A percentile compares a stretch with the other conserved stretches of the same genome.
These are phyloP conservation scores for Pichia sporocuriosa DNA, from an alignment of 805 yeast species.

Conservation along the genomic window DNA sequence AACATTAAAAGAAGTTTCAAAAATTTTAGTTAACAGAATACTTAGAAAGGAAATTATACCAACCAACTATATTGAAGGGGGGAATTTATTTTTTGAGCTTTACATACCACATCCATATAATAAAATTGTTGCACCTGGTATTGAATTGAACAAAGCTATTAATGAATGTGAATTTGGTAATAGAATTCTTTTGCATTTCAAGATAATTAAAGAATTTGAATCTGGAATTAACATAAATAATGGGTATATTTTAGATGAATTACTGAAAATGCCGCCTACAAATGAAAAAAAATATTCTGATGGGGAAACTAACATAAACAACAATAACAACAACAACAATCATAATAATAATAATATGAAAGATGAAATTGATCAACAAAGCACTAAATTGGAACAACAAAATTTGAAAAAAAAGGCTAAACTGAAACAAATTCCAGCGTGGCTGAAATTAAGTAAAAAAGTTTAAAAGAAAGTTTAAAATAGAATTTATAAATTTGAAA, in stretches of 20 bases:
- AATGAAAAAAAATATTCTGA: too few relatives aligned
- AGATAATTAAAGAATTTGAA: not conserved
- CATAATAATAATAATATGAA: too few relatives aligned
- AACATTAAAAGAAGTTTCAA: constrained; percentile 25
- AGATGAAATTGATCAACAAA: not conserved
- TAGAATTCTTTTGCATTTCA: constrained; percentile 22
- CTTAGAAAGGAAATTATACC: constrained; percentile 18
- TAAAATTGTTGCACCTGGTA: constrained; percentile 19
- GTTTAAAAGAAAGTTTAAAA: too few relatives aligned
- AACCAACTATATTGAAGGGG: constrained; percentile 18
- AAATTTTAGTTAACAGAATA: constrained; percentile 15
- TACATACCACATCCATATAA: constrained; percentile 43
- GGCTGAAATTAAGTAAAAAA: constrained; percentile 29
- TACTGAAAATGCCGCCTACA: not conserved
- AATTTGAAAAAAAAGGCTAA: not conserved
- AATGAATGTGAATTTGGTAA: constrained; percentile 39
- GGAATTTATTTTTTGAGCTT: constrained; percentile 26
- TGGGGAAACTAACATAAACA: too few relatives aligned
- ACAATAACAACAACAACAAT: too few relatives aligned
- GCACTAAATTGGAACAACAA: not conserved
- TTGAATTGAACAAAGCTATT: constrained; percentile 26
- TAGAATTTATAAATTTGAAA: too few relatives aligned
- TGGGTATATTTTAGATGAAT: not conserved
- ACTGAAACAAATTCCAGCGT: constrained; percentile 27
- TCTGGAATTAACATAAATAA: not conserved